phyloP scores from a whole-genome alignment of 768 basidiomycete genomes.

The Phallus indusiatus region DNA sequence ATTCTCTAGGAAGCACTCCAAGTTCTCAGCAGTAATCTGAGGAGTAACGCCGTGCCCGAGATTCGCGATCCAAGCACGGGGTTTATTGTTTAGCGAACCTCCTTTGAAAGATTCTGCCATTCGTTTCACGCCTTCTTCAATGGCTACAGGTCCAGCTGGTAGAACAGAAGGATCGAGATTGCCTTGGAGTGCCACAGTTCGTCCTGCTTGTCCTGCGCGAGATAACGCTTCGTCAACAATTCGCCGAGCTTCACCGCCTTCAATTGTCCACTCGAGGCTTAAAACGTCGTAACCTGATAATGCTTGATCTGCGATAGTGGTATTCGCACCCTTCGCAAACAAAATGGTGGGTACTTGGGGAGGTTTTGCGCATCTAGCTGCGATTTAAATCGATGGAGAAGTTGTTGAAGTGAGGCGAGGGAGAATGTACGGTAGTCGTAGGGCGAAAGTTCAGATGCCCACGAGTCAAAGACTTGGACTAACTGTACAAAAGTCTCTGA shows the following conservation, averaged over 20 bases:
- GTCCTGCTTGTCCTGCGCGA: neutral
- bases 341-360: conserved; percentile 73
- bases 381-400: conserved; percentile 57
- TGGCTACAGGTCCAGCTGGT: conserved; percentile 79
- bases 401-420: conserved; percentile 65
- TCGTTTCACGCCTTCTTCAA: conserved; percentile 75
- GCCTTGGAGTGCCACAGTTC: conserved; percentile 69
- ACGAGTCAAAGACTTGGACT: conserved; percentile 95
- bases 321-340: conserved; percentile 91
- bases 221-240: conserved; percentile 36
- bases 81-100: conserved; percentile 32
- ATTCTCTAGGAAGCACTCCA: conserved; percentile 86
- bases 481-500: conserved; percentile 44
- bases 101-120: conserved; percentile 68
- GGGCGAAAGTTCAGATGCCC: conserved; percentile 87
- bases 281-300: conserved; percentile 73
- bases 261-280: conserved; percentile 86
- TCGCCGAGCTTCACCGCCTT: conserved; percentile 59
- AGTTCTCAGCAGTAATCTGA: conserved; percentile 87
- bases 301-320: conserved; percentile 37
- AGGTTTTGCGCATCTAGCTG: conserved; percentile 46
- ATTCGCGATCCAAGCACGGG: conserved; percentile 90
- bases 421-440: conserved; percentile 81
- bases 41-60: conserved; percentile 97
- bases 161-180: conserved; percentile 87